Base-by-base conservation (phyloP, 257 asterid genomes). In the Nicotiana undulata region DNA sequence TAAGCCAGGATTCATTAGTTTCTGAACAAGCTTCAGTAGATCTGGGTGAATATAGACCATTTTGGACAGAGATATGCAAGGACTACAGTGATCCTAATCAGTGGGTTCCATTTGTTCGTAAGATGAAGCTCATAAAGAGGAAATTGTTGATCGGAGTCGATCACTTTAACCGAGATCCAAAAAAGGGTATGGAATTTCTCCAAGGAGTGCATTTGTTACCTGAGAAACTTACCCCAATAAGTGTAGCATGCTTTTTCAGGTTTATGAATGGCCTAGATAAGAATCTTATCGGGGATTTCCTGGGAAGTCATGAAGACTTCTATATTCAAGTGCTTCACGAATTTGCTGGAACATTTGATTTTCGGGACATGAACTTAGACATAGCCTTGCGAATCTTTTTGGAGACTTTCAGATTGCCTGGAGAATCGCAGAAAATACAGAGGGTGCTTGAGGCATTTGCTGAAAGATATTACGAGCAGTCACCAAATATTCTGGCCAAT, bases 371-470 rank as follows among this genome's bases (percentile, higher is more conserved):
- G 93, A 95, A 91, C 86, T 88, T 95, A 87, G 98, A 95, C 83
- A 88, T 88, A 81, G 98, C 98, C 34, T 82, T 95, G 86, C 97
- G 98, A 56, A 85, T 93, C 79, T 91, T 95, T 85, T 86, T 95
- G 89, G 98, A 93, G 81, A 91, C 98, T 79, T 95, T 95, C 85
- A 85, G 96, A 86, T 84, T 95, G 85, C 98, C 98, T 76, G 98
- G 98, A 65, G 98, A 95, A 59, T 93, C 98, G 75, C 98, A 95
- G 87, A 95, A 95, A 90, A 95, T 95, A 80, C 98, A 90, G 80
- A 91, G 98, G 87, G 98, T 91, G 81, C 92, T 95, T 29, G 98
- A 95, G 90, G 98, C 98, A 82, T 93, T 95, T 88, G 84, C 98
- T 15, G 98, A 91, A 81, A 89, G 98, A 87, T 95, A 93, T 82